Evolutionary conservation across 805 yeast species (phyloP).

Genomic region (Yarrowia bubula): DNA sequence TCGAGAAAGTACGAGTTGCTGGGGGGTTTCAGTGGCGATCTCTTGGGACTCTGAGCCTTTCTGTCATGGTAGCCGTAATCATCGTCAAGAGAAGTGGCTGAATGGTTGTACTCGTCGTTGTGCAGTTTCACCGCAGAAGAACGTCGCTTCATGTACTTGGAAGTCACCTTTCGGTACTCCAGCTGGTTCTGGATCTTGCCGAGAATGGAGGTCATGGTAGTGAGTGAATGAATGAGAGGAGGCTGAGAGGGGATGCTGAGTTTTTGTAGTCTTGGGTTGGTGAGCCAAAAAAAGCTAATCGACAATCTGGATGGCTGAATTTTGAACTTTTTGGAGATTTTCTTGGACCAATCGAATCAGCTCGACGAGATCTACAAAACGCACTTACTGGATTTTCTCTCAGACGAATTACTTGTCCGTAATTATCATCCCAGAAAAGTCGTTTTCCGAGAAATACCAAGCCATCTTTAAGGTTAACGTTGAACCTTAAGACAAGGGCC

Average conservation of each 20-base stretch:
- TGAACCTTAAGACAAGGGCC: too few relatives aligned
- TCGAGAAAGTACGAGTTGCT: background rate
- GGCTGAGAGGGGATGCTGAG: background rate
- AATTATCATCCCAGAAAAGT: too few relatives aligned
- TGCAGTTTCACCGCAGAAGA: conserved; percentile 33
- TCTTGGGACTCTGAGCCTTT: conserved; percentile 27
- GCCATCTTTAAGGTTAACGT: too few relatives aligned
- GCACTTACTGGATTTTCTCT: too few relatives aligned
- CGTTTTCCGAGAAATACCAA: too few relatives aligned
- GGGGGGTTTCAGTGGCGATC: conserved; percentile 19
- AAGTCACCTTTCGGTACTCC: conserved; percentile 35
- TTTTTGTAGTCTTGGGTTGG: background rate
- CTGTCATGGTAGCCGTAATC: conserved; percentile 36
- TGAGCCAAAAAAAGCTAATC: too few relatives aligned
- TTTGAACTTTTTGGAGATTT: too few relatives aligned
- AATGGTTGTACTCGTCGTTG: conserved; percentile 14
- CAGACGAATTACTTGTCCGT: too few relatives aligned
- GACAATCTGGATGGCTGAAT: too few relatives aligned
- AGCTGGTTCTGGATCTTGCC: conserved; percentile 32
- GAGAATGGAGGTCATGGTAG: conserved; percentile 27
- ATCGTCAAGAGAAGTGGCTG: conserved; percentile 29
- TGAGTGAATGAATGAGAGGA: background rate
- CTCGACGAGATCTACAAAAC: too few relatives aligned
- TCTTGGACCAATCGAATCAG: too few relatives aligned
- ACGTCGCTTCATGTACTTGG: conserved; percentile 35